A percentile compares a stretch with the other conserved stretches of the same genome.
Evolutionary conservation across 1,139 yeast genomes (phyloP).

Genomic region (Hansenula sp.): DNA sequence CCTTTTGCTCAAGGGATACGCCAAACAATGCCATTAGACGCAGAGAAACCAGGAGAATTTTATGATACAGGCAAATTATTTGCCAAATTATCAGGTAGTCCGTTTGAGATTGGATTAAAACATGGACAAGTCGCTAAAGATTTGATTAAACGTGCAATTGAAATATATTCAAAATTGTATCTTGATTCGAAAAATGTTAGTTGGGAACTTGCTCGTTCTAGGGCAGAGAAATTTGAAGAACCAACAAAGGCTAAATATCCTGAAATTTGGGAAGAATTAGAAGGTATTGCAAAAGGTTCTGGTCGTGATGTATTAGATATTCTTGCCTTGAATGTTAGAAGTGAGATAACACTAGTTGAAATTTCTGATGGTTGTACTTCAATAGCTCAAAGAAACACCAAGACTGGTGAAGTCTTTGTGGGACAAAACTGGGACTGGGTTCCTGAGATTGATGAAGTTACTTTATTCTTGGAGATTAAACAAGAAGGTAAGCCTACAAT

Average conservation of each 20-base stretch:
- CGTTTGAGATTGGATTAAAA: conserved; percentile 15
- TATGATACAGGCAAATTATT: conserved; percentile 17
- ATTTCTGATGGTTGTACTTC: conserved; percentile 20
- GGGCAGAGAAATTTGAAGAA: conserved; percentile 13
- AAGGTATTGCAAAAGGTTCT: conserved; percentile 19
- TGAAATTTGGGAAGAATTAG: conserved; percentile 16
- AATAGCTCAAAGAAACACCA: conserved; percentile 9
- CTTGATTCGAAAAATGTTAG: conserved; percentile 10
- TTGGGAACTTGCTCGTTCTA: conserved; percentile 14
- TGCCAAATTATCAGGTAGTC: conserved; percentile 10
- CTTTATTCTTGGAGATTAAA: conserved; percentile 16
- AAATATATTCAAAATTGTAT: conserved; percentile 14
- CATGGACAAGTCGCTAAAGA: conserved; percentile 17
- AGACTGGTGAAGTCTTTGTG: conserved; percentile 10
- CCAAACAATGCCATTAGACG: neutral
- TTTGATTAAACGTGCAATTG: conserved; percentile 11
- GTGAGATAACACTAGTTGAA: conserved; percentile 20
- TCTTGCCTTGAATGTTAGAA: conserved; percentile 16
- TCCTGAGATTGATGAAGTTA: conserved; percentile 15
- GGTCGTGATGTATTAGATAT: conserved; percentile 14
- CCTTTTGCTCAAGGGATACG: too few species aligned
- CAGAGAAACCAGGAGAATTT: conserved; percentile 6
- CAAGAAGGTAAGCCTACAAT: conserved; percentile 15
- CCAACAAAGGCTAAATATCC: conserved; percentile 7
- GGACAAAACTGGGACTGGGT: conserved; percentile 24